Evolutionary conservation across 2,329 filamentous ascomycete genomes (phyloP), one percentile per base, ranked within the genome.

Genomic region (Fusarium irregulare): DNA sequence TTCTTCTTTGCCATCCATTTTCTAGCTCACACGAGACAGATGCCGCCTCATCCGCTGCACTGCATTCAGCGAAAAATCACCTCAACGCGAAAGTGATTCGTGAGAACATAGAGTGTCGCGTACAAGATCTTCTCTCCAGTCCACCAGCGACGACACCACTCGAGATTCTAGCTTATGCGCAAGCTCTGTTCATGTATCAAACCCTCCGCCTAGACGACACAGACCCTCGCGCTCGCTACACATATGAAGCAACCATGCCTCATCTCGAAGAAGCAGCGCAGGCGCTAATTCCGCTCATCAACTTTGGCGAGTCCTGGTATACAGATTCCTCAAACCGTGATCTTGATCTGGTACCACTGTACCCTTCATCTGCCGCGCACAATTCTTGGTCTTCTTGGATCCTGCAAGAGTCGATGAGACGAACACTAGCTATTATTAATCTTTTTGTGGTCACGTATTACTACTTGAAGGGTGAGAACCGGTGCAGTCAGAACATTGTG

Each of bases 201-300:
- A 30, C 46, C 0, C 12, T 60, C 0, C 57, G 57, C 0, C 2
- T 60, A 10, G 7, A 20, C 0, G 57, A 60, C 0, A 48, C 44
- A 8, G 57, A 60, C 2, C 10, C 27, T 13, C 25, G 53, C 0
- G 14, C 41, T 4, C 41, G 41, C 3, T 25, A 0, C 13, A 37
- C 3, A 16, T 60, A 60, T 4, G 53, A 60, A 42, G 14, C 42
- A 1, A 60, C 42, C 11, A 60, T 60, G 53, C 57, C 57, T 10
- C 57, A 60, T n/a, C 57, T 60, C 1, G 57, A 60, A n/a, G 57
- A 60, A 25, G 57, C 57, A 11, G 45, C 42, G 4, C 30, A 58
- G 9, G 32, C 42, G 0, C 21, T 60, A 0, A 34, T 60, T 4
- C 27, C 44, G 0, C 30, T 48, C 6, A 60, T 60, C 4, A 23